Base-by-base conservation (phyloP, 2,329 filamentous ascomycete species). In the Beauveria caledonica region DNA sequence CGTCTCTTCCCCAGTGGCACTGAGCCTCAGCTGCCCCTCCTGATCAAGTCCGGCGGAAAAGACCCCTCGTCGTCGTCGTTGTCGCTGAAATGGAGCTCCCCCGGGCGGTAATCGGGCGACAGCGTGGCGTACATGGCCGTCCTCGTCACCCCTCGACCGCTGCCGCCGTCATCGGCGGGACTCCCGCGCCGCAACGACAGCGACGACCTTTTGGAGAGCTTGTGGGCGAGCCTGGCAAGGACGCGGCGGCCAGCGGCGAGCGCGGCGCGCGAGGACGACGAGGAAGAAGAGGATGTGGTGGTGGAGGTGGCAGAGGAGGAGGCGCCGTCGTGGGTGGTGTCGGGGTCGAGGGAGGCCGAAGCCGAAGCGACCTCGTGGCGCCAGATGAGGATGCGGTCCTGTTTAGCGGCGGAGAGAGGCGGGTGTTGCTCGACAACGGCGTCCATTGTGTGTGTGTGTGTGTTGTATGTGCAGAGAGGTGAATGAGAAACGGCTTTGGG, bases 311-410 rank as follows among this genome's bases (percentile, higher is more conserved):
- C 66, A 13, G 72, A 65, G 17, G 68, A 70, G 23, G 65, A 64
- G 3, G 66, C 65, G 9, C 61, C 53, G n/a, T 64, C 63, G 50
- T 63, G 66, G 23, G 60, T 64, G 1, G 71, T 69, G 53, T 73
- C 73, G 44, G 62, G 64, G 64, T 72, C 73, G 39, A 65, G 64
- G 17, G 70, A 68, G 52, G 73, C 70, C 23, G 70, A 67, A 40
- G 72, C 71, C 50, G 82, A 77, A 69, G 82, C 80, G 52, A 83
- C 78, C 69, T 83, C 80, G 57, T 70, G 70, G 60, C 77, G 76
- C 80, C 80, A 83, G 62, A 78, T 72, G 62, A 77, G 69, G 64
- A 83, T 80, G 68, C 76, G 74, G 53, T 71, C 67, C 53, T 74
- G 70, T 60, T 73, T 73, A 58, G 72, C 66, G 36, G 55, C 29